A percentile compares a stretch with the other conserved stretches of the same genome.
Evolutionary conservation across 1,284 basidiomycete species (phyloP).

Genomic region (Cryptococcus amylolentus): DNA sequence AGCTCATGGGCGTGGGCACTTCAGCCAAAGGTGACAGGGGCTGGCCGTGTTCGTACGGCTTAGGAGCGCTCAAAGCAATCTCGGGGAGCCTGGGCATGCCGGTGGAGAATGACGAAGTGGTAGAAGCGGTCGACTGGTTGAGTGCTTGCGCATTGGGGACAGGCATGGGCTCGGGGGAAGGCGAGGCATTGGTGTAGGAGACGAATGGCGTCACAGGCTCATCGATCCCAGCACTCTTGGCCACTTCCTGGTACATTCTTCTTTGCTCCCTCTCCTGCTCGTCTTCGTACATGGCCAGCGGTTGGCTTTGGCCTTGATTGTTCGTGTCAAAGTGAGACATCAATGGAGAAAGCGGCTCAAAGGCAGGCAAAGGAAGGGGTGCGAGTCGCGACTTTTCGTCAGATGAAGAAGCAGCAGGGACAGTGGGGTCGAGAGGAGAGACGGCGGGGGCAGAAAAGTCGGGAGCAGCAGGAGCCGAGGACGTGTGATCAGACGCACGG

Average conservation of each 20-base stretch:
- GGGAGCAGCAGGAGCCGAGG: neutral
- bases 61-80: slow-evolving; percentile 17
- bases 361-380: slow-evolving; percentile 26
- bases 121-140: slow-evolving; percentile 9
- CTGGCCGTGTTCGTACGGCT: slow-evolving; percentile 45
- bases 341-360: slow-evolving; percentile 37
- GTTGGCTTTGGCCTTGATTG: slow-evolving; percentile 8
- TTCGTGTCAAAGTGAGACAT: slow-evolving; percentile 25
- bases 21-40: slow-evolving; percentile 43
- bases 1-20: slow-evolving; percentile 33
- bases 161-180: slow-evolving; percentile 1
- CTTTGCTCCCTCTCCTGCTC: slow-evolving; percentile 21
- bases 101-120: slow-evolving; percentile 22
- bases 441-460: neutral
- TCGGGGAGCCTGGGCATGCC: slow-evolving; percentile 17
- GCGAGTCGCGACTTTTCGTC: neutral
- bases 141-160: slow-evolving; percentile 3
- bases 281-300: slow-evolving; percentile 28
- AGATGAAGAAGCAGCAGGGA: neutral
- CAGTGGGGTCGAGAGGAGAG: slow-evolving; percentile 6
- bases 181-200: neutral
- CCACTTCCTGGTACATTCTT: slow-evolving; percentile 42
- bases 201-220: slow-evolving; percentile 35
- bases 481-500: slow-evolving; percentile 1
- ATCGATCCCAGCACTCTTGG: slow-evolving; percentile 33